Evolutionary conservation across 1,139 yeast genomes (phyloP).

Genomic region (Blastobotrys proliferans): DNA sequence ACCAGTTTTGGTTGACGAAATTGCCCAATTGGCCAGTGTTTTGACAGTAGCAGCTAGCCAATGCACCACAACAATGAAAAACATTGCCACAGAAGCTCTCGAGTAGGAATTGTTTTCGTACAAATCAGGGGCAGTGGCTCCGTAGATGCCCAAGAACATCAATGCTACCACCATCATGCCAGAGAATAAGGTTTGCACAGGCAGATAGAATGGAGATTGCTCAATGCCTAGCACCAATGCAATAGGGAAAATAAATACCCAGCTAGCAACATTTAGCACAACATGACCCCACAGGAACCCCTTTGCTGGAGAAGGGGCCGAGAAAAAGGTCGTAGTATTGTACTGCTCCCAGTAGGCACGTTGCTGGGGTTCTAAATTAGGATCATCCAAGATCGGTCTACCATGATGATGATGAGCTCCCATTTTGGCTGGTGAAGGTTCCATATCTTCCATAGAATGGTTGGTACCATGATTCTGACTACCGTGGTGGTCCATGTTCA

Average conservation of each 20-base stretch:
- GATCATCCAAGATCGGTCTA: slow-evolving; percentile 61
- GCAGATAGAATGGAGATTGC: slow-evolving; percentile 54
- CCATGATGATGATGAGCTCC: slow-evolving; percentile 52
- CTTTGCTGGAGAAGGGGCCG: slow-evolving; percentile 48
- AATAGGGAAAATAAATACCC: slow-evolving; percentile 64
- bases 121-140: slow-evolving; percentile 56
- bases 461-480: slow-evolving; percentile 23
- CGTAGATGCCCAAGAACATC: slow-evolving; percentile 56
- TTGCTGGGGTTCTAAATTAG: slow-evolving; percentile 67
- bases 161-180: slow-evolving; percentile 48
- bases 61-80: slow-evolving; percentile 52
- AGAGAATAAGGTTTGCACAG: slow-evolving; percentile 51
- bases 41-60: slow-evolving; percentile 48
- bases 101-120: slow-evolving; percentile 77
- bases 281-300: slow-evolving; percentile 59
- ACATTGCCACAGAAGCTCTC: slow-evolving; percentile 57
- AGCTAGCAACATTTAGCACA: slow-evolving; percentile 42
- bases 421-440: slow-evolving; percentile 33
- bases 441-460: slow-evolving; percentile 37
- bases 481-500: slow-evolving; percentile 1
- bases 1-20: slow-evolving; percentile 23
- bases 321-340: slow-evolving; percentile 75
- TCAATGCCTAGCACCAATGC: slow-evolving; percentile 61
- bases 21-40: slow-evolving; percentile 42
- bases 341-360: slow-evolving; percentile 72